Evolutionary conservation across 257 asterid species (phyloP), one percentile per base, ranked within the genome.

Genomic region (Solanum chmielewskii): DNA sequence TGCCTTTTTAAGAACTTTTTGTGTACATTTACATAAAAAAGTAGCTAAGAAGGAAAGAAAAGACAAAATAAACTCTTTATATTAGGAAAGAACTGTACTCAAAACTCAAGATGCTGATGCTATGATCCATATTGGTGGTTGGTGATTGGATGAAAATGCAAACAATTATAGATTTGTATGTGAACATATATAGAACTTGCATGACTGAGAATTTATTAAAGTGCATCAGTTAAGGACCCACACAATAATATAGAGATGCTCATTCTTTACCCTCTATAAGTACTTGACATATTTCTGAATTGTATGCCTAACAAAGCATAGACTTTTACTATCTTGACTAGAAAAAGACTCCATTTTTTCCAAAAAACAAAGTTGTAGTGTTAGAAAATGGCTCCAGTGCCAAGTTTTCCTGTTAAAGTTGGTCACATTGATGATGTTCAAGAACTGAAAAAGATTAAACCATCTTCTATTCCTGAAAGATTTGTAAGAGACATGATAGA

Each of bases 401-500:
- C 92, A 87, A 41, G 89, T 83, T 88, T 92, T 77, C 90, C 89
- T 9, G 87, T 94, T 88, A 94, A 92, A 87, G 97, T 95, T 82
- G 98, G 99, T 47, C 95, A 94, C 89, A 95, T 95, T 90, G 96
- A 95, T 91, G 99, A 95, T 91, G 99, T 97, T 21, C 99, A 95
- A 90, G 99, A 97, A 88, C 92, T 97, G 9, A 91, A 88, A 68
- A 94, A 90, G 86, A 85, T 56, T 2, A 94, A 92, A 84, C 47
- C 94, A 49, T 85, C 98, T 21, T 86, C 90, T 15, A 87, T 97
- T 66, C 99, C 98, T 49, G 93, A 90, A 47, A 94, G 99, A 88
- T 97, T 97, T 86, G 92, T 97, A 86, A 83, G 98, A 64, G 96
- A 92, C 86, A 73, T 83, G 13, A 85, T 89, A 9, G 99, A 96